Evolutionary conservation across 495 filamentous ascomycete genomes (phyloP).

Genomic region (Letharia lupina): DNA sequence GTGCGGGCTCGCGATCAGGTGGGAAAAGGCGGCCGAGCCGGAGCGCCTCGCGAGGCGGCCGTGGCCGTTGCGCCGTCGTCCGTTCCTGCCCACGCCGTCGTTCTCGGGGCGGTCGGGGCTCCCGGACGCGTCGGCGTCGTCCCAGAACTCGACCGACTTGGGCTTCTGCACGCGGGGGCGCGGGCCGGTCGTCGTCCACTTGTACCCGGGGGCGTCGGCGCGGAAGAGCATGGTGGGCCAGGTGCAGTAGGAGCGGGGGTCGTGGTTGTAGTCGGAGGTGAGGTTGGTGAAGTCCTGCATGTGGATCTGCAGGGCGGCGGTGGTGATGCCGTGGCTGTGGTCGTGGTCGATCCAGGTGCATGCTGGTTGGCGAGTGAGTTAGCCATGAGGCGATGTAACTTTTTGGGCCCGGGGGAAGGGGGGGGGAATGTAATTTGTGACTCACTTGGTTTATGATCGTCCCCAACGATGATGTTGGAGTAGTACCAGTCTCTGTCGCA

Average conservation of each 20-base stretch:
- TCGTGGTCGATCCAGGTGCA: conserved; percentile 17
- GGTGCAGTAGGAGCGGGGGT: background rate
- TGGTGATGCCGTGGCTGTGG: conserved; percentile 8
- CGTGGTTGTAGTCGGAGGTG: background rate
- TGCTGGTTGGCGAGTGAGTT: background rate
- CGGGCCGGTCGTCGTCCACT: background rate
- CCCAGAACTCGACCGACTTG: background rate
- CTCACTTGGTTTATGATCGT: conserved; percentile 14
- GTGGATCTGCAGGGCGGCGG: conserved; percentile 13
- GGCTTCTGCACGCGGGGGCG: too few relatives aligned
- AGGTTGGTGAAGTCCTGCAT: conserved; percentile 15
- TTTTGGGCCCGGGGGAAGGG: background rate
- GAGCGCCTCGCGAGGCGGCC: background rate
- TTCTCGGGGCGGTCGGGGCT: background rate
- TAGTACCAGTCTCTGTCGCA: conserved; percentile 10
- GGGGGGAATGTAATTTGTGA: background rate
- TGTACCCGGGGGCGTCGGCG: background rate
- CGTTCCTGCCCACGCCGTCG: background rate
- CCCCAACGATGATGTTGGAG: conserved; percentile 12
- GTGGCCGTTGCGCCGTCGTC: background rate
- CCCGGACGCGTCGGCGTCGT: background rate
- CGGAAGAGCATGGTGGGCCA: conserved; percentile 4
- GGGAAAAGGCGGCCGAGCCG: background rate
- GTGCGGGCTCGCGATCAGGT: background rate
- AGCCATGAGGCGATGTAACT: too few relatives aligned